Percentiles rank a stretch among this genome's conserved stretches.
These are phyloP conservation scores for Metschnikowia cubensis DNA, from an alignment of 805 yeast species.

Conservation along the genomic window DNA sequence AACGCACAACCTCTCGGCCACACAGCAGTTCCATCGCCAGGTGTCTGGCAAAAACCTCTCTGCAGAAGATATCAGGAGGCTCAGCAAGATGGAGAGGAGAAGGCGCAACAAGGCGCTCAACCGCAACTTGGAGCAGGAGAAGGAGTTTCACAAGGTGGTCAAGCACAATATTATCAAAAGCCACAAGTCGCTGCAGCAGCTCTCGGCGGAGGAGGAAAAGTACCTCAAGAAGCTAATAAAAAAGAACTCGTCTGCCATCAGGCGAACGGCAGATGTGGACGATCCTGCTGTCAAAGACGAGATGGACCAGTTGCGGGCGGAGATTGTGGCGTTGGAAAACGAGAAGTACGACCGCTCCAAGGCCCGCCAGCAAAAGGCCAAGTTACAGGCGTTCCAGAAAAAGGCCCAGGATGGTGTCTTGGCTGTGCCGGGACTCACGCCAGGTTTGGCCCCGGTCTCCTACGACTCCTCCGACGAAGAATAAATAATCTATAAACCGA, in stretches of 20 bases:
- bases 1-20: conserved; percentile 10
- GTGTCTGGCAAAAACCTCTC: conserved; percentile 14
- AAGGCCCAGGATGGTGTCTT: conserved; percentile 43
- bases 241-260: conserved; percentile 32
- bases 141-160: conserved; percentile 32
- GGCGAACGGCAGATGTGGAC: conserved; percentile 27
- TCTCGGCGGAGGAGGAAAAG: conserved; percentile 33
- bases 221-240: conserved; percentile 36
- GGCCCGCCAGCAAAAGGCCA: conserved; percentile 18
- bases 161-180: conserved; percentile 38
- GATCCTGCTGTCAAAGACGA: conserved; percentile 29
- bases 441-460: conserved; percentile 83
- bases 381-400: conserved; percentile 27
- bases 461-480: conserved; percentile 26
- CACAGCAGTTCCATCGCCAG: conserved; percentile 17
- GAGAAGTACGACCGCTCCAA: conserved; percentile 25
- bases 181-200: conserved; percentile 21
- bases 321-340: conserved; percentile 23
- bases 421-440: conserved; percentile 65
- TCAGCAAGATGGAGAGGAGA: conserved; percentile 16
- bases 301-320: conserved; percentile 25
- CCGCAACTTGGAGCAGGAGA: conserved; percentile 26
- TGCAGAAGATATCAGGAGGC: conserved; percentile 19
- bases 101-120: conserved; percentile 25
- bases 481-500: conserved; percentile 1